Base-by-base conservation (phyloP, 208 protist species). In the Crithidia acanthocephali region DNA sequence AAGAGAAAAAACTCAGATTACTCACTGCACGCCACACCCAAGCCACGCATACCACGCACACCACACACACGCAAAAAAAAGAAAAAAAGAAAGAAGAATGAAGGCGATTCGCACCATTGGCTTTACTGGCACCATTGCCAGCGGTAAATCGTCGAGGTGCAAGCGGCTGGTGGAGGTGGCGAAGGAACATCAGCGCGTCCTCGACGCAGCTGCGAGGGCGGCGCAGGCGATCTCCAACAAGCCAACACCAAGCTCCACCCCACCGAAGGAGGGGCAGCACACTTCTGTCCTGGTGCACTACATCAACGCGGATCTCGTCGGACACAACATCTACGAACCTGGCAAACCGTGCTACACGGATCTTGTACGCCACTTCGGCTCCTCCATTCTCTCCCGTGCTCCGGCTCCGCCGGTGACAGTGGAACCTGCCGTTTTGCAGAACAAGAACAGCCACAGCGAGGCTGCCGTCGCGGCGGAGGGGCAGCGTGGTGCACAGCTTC, bases 81-180 rank as follows among this genome's bases (percentile, higher is more conserved):
- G 8, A 40, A 5, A 40, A 40, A 28, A 52, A 63, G 16, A 52
- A 23, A 18, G 23, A 28, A 53, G 9, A 2, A 69, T 72, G 69
- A 72, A 72, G 64, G 50, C 51, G 2, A 68, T 80, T 15, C 60
- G 56, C 51, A 74, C 68, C 0, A 80, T 95, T 20, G 90, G 90
- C 30, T 85, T 95, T 64, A 90, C 90, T 0, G 90, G 90, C 48
- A 88, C 83, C 42, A 95, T 95, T n/a, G 90, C 86, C 15, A 91
- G 85, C 59, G 90, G 90, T 9, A 95, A 95, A 77, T 83, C 85
- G 20, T 72, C 75, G 16, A 85, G 90, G 1, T 94, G 88, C 69
- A 65, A 79, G 23, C 88, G 80, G 53, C 71, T 94, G 1, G 56
- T 90, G 2, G 60, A 76, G 57, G 48, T 74, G 7, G 83, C 88